A percentile compares a stretch with the other conserved stretches of the same genome.
These are phyloP conservation scores for Aureobasidium sp. DNA, from an alignment of 2,329 filamentous ascomycete species.

Conservation along the genomic window DNA sequence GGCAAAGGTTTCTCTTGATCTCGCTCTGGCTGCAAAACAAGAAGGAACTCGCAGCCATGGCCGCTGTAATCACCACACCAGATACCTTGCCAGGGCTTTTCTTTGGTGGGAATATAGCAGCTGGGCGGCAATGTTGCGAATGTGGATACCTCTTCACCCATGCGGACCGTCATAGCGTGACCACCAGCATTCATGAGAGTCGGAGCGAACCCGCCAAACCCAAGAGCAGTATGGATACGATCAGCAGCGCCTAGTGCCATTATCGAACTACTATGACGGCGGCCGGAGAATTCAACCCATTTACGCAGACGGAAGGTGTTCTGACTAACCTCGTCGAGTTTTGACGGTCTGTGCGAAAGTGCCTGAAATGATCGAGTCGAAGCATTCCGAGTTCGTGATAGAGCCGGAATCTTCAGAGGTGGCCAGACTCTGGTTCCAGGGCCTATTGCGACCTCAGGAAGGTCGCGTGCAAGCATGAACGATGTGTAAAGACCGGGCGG, in stretches of 20 bases:
- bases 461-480: conserved; percentile 57
- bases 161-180: conserved; percentile 30
- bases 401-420: conserved; percentile 60
- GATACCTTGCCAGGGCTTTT: conserved; percentile 81
- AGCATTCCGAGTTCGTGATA: conserved; percentile 49
- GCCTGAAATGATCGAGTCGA: conserved; percentile 39
- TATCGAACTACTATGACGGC: conserved; percentile 25
- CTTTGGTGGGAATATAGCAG: conserved; percentile 71
- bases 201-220: conserved; percentile 14
- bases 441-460: conserved; percentile 37
- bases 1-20: conserved; percentile 34
- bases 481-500: conserved; percentile 52
- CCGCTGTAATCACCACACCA: conserved; percentile 87
- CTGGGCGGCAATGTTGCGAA: conserved; percentile 67
- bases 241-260: conserved; percentile 22
- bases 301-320: conserved; percentile 66
- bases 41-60: conserved; percentile 82
- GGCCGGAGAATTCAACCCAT: conserved; percentile 61
- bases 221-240: conserved; percentile 20
- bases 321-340: conserved; percentile 56
- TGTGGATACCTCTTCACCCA: conserved; percentile 50
- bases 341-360: conserved; percentile 43
- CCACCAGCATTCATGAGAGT: conserved; percentile 19
- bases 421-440: conserved; percentile 59
- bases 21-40: conserved; percentile 67